A percentile compares a stretch with the other conserved stretches of the same genome.
These are phyloP conservation scores for Fusarium falciforme DNA, from an alignment of 2,329 filamentous ascomycete genomes.

Conservation along the genomic window DNA sequence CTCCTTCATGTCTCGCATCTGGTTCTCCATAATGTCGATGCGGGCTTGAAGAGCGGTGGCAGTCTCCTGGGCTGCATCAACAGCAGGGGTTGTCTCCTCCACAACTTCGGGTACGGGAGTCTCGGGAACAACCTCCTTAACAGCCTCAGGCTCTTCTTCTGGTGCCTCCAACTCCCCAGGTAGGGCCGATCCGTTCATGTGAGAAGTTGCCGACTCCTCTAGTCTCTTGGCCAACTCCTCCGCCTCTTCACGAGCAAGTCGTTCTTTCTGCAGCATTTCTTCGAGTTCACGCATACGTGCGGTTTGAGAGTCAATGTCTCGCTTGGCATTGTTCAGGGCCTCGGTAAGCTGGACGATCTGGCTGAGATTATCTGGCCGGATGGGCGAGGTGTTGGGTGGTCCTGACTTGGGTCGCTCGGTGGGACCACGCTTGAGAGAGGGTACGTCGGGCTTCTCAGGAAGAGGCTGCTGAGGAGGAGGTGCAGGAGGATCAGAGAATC, in stretches of 20 bases:
- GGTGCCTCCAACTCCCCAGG: conserved; percentile 33
- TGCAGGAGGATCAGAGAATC: conserved; percentile 93
- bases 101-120: conserved; percentile 45
- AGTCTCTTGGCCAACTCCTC: conserved; percentile 83
- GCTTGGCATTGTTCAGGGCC: conserved; percentile 83
- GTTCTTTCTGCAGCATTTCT: conserved; percentile 77
- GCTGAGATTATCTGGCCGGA: conserved; percentile 69
- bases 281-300: conserved; percentile 85
- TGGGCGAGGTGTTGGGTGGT: conserved; percentile 65
- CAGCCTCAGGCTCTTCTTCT: conserved; percentile 16
- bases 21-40: conserved; percentile 79
- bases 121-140: conserved; percentile 29
- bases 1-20: conserved; percentile 84
- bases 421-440: conserved; percentile 78
- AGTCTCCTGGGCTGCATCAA: conserved; percentile 54
- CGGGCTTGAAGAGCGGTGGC: conserved; percentile 66
- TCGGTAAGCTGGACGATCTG: conserved; percentile 89
- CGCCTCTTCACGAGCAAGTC: conserved; percentile 82
- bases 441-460: conserved; percentile 89
- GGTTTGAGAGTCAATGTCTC: conserved; percentile 87
- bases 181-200: conserved; percentile 45
- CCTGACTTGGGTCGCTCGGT: conserved; percentile 78
- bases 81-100: conserved; percentile 46
- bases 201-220: conserved; percentile 62
- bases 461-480: conserved; percentile 93